phyloP scores from a whole-genome alignment of 768 basidiomycete genomes.

The Phylloporus rhodoxanthus region DNA sequence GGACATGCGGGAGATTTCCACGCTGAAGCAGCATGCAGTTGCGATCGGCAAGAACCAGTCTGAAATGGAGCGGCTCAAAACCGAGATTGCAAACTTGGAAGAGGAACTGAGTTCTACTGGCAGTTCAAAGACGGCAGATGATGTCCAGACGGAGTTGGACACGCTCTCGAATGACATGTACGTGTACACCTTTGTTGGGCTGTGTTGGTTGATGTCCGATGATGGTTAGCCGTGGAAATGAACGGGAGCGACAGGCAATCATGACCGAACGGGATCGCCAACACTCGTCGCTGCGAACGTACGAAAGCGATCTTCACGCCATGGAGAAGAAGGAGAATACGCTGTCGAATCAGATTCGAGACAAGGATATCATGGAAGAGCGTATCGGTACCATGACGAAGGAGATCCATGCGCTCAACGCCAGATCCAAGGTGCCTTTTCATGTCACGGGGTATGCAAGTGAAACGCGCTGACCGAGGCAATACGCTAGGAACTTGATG shows the following conservation, averaged over 20 bases:
- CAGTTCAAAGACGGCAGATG: constrained; percentile 75
- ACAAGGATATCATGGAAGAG: constrained; percentile 51
- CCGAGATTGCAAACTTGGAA: constrained; percentile 63
- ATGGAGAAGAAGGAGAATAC: constrained; percentile 59
- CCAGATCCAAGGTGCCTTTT: constrained; percentile 45
- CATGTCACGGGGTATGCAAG: background rate
- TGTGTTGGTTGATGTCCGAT: background rate
- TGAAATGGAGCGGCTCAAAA: constrained; percentile 53
- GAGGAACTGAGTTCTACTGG: constrained; percentile 64
- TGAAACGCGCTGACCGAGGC: background rate
- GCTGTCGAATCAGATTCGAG: constrained; percentile 51
- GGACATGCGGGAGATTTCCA: constrained; percentile 54
- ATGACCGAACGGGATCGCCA: constrained; percentile 59
- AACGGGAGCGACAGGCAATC: constrained; percentile 56
- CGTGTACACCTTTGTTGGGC: background rate
- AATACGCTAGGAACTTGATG: constrained; percentile 52
- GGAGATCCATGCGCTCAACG: constrained; percentile 43
- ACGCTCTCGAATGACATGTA: constrained; percentile 43
- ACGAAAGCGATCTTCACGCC: constrained; percentile 56
- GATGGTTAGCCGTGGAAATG: constrained; percentile 51
- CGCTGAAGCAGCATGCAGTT: constrained; percentile 55
- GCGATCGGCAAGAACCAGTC: constrained; percentile 53
- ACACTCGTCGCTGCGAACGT: constrained; percentile 42
- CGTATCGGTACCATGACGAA: constrained; percentile 53
- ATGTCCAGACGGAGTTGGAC: constrained; percentile 76